phyloP scores from a whole-genome alignment of 225 moss, liverwort and hornwort genomes.

The Marchantia paleacea region DNA sequence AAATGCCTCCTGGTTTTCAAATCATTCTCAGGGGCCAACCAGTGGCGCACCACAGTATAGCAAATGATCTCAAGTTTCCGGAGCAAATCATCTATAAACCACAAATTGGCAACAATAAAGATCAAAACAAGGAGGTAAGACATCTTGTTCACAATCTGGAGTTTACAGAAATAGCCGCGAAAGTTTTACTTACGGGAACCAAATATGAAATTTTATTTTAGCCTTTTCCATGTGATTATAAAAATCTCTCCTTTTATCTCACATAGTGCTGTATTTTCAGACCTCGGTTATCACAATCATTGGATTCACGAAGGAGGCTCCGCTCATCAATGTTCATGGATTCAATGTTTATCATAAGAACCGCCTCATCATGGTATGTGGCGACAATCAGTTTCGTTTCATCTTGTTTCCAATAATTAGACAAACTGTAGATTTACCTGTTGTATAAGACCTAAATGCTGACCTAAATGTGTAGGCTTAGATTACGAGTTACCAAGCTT shows the following conservation, averaged over 20 bases:
- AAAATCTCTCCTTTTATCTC: too few relatives aligned
- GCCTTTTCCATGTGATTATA: too few relatives aligned
- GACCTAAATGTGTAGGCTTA: too few relatives aligned
- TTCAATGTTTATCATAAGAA: slow-evolving; percentile 84
- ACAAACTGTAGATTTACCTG: too few relatives aligned
- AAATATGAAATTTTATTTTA: too few relatives aligned
- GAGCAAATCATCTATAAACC: slow-evolving; percentile 63
- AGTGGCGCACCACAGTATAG: slow-evolving; percentile 59
- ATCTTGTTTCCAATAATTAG: too few relatives aligned
- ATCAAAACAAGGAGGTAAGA: slow-evolving; percentile 47
- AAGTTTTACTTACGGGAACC: too few relatives aligned
- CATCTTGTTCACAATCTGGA: too few relatives aligned
- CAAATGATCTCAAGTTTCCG: slow-evolving; percentile 57
- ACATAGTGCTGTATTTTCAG: slow-evolving; percentile 25
- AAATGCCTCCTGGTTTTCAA: slow-evolving; percentile 54
- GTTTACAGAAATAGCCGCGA: too few relatives aligned
- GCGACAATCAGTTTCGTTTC: too few relatives aligned
- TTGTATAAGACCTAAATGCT: too few relatives aligned
- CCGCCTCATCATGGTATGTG: slow-evolving; percentile 68
- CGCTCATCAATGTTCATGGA: slow-evolving; percentile 66
- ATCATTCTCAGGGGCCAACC: slow-evolving; percentile 54
- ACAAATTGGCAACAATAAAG: slow-evolving; percentile 51
- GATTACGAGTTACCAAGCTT: neutral
- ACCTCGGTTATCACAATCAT: slow-evolving; percentile 53
- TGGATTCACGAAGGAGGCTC: slow-evolving; percentile 78